Percentiles rank a stretch among this genome's conserved stretches.
Conservation (phyloP, 805 yeast genomes). For the Metschnikowia shivogae region DNA sequence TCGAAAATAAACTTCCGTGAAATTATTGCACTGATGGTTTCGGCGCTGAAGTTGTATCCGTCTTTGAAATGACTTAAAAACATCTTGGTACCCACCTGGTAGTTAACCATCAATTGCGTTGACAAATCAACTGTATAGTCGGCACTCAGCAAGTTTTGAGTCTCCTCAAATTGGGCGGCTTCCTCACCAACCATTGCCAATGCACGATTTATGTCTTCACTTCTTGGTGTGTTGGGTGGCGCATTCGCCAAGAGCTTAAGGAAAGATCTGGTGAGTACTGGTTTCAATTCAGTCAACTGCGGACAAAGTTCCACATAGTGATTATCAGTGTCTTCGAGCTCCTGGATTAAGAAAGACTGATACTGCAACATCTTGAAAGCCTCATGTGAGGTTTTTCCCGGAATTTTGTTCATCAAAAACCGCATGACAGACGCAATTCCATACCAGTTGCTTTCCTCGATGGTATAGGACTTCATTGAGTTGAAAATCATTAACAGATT, state of each 20-base stretch:
- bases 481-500: slow-evolving; percentile 29
- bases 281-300: slow-evolving; percentile 22
- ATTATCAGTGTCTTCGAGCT: slow-evolving; percentile 38
- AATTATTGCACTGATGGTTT: slow-evolving; percentile 31
- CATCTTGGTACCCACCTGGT: slow-evolving; percentile 21
- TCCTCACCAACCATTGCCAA: neutral
- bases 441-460: slow-evolving; percentile 29
- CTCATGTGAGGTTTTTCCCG: slow-evolving; percentile 1
- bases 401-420: neutral
- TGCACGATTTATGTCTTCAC: neutral
- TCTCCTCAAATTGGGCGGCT: neutral
- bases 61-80: slow-evolving; percentile 27
- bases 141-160: neutral
- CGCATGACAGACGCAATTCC: slow-evolving; percentile 20
- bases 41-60: slow-evolving; percentile 29
- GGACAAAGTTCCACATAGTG: slow-evolving; percentile 30
- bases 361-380: slow-evolving; percentile 23
- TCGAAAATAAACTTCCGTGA: slow-evolving; percentile 25
- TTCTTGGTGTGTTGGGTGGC: neutral
- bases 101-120: slow-evolving; percentile 25
- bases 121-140: slow-evolving; percentile 24
- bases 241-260: neutral
- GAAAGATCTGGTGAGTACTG: slow-evolving; percentile 1
- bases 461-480: slow-evolving; percentile 24
- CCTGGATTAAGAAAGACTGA: slow-evolving; percentile 29